Evolutionary conservation across 805 yeast genomes (phyloP), one percentile per base, ranked within the genome.

Genomic region (Komagataella phaffii): DNA sequence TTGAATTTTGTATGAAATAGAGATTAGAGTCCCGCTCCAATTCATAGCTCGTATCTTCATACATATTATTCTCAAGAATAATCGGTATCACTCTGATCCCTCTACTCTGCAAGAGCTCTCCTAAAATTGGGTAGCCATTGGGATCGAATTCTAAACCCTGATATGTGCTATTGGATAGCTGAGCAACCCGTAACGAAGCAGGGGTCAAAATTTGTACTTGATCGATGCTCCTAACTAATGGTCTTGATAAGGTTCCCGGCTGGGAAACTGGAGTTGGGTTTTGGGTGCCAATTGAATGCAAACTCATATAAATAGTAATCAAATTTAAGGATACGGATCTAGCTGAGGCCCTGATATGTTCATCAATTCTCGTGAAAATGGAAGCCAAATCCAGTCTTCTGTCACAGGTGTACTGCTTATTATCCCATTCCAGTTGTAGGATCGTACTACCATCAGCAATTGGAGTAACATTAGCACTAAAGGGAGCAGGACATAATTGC

Each of bases 401-500:
- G 46, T 62, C 55, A 49, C 68, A 65, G 21, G 8, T 48, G 40
- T 51, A 30, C 14, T 14, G 12, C 40, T 14, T 30, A 3, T 30
- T 14, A 30, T 30, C n/a, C 40, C 40, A 30, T 30, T 30, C 40
- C 4, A 30, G 40, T 30, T 30, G 40, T 14, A 30, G 14, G 2
- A 8, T 30, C 6, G 40, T 10, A 14, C 4, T 30, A 10, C 10
- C 40, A 8, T 30, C 40, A 30, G 12, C 40, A 30, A 14, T 30
- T 54, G 52, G 51, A 3, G 44, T 52, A 30, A 57, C 50, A 51
- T 30, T 50, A 59, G 46, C 45, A 47, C 21, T 18, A 17, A 12
- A 51, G 43, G 21, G 50, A 43, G 70, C 71, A 0, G 85, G 83
- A 56, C 86, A 81, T 3, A 81, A 61, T 56, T 80, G 83, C 79